Evolutionary conservation across 2,329 filamentous ascomycete genomes (phyloP).

Genomic region (Stemphylium lycopersici): DNA sequence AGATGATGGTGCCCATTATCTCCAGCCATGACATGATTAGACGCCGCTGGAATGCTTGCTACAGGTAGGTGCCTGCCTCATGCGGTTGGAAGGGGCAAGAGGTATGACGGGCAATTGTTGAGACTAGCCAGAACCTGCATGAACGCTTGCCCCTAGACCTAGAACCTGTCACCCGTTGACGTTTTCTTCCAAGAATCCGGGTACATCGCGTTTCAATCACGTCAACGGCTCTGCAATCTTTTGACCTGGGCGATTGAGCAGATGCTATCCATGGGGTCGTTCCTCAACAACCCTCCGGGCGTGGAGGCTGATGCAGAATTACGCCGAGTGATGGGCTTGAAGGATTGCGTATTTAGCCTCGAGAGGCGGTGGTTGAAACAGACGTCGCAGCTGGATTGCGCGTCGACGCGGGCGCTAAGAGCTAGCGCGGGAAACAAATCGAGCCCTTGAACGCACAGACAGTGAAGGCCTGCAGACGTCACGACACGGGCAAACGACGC

Average conservation of each 20-base stretch:
- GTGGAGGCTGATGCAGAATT: slow-evolving; percentile 3
- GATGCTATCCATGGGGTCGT: neutral
- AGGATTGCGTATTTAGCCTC: slow-evolving; percentile 8
- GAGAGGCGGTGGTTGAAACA: slow-evolving; percentile 16
- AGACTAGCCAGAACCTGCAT: too few relatives aligned
- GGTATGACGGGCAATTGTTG: too few relatives aligned
- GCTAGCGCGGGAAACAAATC: neutral
- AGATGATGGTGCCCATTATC: neutral
- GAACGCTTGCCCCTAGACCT: too few relatives aligned
- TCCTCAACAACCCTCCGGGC: neutral
- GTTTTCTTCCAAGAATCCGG: too few relatives aligned
- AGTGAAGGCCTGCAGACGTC: slow-evolving; percentile 1
- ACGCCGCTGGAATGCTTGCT: too few relatives aligned
- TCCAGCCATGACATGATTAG: too few relatives aligned
- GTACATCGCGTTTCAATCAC: too few relatives aligned
- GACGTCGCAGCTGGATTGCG: slow-evolving; percentile 19
- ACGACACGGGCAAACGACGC: slow-evolving; percentile 1
- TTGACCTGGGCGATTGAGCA: slow-evolving; percentile 2
- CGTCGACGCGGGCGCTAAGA: slow-evolving; percentile 11
- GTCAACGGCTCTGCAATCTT: neutral
- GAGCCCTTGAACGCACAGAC: neutral
- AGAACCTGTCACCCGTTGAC: too few relatives aligned
- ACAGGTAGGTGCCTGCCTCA: too few relatives aligned
- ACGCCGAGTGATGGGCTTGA: slow-evolving; percentile 4
- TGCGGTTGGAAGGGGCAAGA: too few relatives aligned